A percentile compares a stretch with the other conserved stretches of the same genome.
These are phyloP conservation scores for Skeletonema grethae DNA, from an alignment of 108 stramenopile genomes.

Conservation along the genomic window DNA sequence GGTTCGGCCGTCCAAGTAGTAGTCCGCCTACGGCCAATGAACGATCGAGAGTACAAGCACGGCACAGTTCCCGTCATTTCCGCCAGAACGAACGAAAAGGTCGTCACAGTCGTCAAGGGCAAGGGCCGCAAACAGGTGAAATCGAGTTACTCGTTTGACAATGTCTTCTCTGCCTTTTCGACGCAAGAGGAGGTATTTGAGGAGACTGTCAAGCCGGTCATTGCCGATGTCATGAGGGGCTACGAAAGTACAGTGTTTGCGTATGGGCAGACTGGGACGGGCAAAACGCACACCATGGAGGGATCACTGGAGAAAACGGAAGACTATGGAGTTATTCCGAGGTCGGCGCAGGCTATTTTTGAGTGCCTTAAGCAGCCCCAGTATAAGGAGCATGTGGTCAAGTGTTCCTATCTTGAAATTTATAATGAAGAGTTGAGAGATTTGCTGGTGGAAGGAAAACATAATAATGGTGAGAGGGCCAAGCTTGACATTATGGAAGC, in stretches of 20 bases:
- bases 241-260: constrained; percentile 74
- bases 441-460: constrained; percentile 61
- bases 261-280: constrained; percentile 77
- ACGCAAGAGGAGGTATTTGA: constrained; percentile 82
- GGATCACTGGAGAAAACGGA: constrained; percentile 59
- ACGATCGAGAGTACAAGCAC: constrained; percentile 64
- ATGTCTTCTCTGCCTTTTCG: constrained; percentile 79
- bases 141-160: constrained; percentile 65
- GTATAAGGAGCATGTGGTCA: constrained; percentile 58
- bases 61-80: constrained; percentile 71
- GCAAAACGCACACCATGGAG: constrained; percentile 90
- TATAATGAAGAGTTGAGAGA: constrained; percentile 94
- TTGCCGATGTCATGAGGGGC: constrained; percentile 75
- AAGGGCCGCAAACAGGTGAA: constrained; percentile 61
- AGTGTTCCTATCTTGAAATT: constrained; percentile 89
- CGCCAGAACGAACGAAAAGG: constrained; percentile 66
- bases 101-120: constrained; percentile 81
- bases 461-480: constrained; percentile 16
- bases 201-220: constrained; percentile 77
- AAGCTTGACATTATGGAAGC: constrained; percentile 85
- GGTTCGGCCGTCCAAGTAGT: constrained; percentile 86
- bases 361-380: constrained; percentile 58
- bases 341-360: constrained; percentile 56
- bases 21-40: constrained; percentile 80
- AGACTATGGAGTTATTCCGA: constrained; percentile 70